Conservation (phyloP, 257 asterid species). For the Solanum chilense region DNA sequence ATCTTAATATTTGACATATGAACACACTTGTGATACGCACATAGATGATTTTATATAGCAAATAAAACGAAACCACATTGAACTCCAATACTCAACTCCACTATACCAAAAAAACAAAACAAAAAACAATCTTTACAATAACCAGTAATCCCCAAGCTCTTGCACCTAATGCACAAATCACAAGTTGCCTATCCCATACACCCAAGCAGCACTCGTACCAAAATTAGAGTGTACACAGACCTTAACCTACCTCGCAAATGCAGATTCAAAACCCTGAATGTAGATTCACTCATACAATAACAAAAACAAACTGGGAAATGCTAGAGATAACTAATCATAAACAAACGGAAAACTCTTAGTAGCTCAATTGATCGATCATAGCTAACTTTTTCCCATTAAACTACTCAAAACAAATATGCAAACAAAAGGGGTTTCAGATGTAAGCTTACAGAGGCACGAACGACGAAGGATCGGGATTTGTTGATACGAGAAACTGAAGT, state of each 20-base stretch:
- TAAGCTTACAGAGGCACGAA: constrained; percentile 58
- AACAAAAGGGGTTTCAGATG: not conserved
- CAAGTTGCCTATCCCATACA: not conserved
- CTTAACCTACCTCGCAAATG: not conserved
- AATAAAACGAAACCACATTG: not conserved
- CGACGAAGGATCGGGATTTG: constrained; percentile 17
- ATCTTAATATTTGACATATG: not conserved
- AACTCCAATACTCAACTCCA: not conserved
- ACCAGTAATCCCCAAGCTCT: not conserved
- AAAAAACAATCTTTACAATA: not conserved
- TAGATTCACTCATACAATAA: not conserved
- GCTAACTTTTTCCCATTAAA: not conserved
- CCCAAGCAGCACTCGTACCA: not conserved
- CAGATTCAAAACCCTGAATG: not conserved
- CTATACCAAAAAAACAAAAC: not conserved
- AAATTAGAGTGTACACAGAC: fast-evolving
- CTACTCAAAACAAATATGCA: not conserved
- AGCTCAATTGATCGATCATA: not conserved
- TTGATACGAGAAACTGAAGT: constrained; percentile 18
- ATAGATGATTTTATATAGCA: not conserved
- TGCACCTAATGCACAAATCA: not conserved
- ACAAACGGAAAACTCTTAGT: not conserved
- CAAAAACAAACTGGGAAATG: not conserved
- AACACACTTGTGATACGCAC: fast-evolving
- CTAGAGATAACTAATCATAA: not conserved